Percentiles rank a stretch among this genome's conserved stretches.
Conservation (phyloP, 2,329 filamentous ascomycete genomes). For the Fusarium dlaminii region DNA sequence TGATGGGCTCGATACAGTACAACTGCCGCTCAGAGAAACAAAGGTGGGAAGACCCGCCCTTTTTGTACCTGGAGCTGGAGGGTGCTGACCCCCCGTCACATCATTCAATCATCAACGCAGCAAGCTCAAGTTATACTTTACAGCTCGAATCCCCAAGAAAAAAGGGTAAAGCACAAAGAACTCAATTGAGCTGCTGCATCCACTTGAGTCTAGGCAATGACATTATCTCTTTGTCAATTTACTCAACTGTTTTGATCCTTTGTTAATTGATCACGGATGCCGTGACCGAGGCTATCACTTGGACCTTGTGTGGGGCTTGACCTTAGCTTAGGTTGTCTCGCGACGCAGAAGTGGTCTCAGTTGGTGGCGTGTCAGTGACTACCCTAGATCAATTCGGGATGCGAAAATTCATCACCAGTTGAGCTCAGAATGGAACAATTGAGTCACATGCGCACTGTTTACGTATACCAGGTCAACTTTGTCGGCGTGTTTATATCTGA, state of each 20-base stretch:
- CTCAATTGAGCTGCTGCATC: not conserved
- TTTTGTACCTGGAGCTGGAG: slow-evolving; percentile 43
- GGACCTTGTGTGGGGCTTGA: slow-evolving; percentile 28
- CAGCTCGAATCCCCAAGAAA: not conserved
- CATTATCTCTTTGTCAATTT: slow-evolving; percentile 1
- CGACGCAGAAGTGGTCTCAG: slow-evolving; percentile 31
- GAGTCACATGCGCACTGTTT: not conserved
- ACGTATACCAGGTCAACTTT: not conserved
- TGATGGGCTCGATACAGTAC: slow-evolving; percentile 28
- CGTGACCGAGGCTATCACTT: slow-evolving; percentile 32
- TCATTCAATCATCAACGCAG: slow-evolving; percentile 29
- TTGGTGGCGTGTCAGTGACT: slow-evolving; percentile 27
- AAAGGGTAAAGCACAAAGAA: not conserved
- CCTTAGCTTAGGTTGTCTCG: not conserved
- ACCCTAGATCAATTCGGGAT: slow-evolving; percentile 26
- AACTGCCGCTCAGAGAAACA: slow-evolving; percentile 36
- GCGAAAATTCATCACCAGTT: slow-evolving; percentile 4
- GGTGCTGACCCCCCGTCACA: slow-evolving; percentile 20
- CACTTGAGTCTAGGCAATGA: not conserved
- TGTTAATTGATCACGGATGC: not conserved
- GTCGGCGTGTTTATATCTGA: not conserved
- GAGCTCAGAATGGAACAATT: not conserved
- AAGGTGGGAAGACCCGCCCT: slow-evolving; percentile 45
- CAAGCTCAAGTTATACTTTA: not conserved
- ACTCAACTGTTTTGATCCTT: not conserved